Percentiles rank a stretch among this genome's conserved stretches.
Conservation (phyloP, 106 monocot species). For the Vanilla planifolia region DNA sequence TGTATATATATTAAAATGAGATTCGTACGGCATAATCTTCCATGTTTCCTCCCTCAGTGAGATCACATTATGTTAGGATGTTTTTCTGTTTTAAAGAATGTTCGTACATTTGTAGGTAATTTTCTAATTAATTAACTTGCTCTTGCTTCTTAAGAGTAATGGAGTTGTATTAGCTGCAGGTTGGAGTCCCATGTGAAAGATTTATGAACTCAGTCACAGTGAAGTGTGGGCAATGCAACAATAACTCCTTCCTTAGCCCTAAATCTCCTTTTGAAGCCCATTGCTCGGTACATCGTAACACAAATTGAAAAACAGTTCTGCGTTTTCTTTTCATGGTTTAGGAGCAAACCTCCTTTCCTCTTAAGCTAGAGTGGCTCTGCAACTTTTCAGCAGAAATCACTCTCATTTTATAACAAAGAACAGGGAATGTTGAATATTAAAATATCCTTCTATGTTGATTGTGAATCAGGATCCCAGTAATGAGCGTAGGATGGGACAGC, state of each 20-base stretch:
- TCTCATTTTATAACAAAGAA: not conserved
- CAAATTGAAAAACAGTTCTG: too few relatives aligned
- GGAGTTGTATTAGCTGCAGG: slow-evolving; percentile 41
- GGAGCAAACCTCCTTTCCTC: slow-evolving; percentile 4
- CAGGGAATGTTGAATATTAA: not conserved
- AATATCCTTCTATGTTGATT: not conserved
- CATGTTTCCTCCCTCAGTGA: too few relatives aligned
- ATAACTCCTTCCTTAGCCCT: slow-evolving; percentile 58
- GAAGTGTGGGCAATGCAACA: slow-evolving; percentile 87
- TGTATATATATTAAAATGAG: not conserved
- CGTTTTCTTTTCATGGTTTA: too few relatives aligned
- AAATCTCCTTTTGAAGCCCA: slow-evolving; percentile 29
- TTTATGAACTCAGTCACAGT: slow-evolving; percentile 82
- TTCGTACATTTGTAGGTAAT: not conserved
- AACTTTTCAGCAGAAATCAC: not conserved
- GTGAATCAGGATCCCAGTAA: slow-evolving; percentile 19
- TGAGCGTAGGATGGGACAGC: slow-evolving; percentile 19
- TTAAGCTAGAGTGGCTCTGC: not conserved
- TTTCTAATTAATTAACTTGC: not conserved
- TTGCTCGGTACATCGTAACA: slow-evolving; percentile 23
- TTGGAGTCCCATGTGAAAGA: slow-evolving; percentile 77
- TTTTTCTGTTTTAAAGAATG: not conserved
- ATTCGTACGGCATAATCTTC: too few relatives aligned
- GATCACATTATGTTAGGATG: not conserved
- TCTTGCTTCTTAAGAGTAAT: too few relatives aligned